Percentiles rank a stretch among this genome's conserved stretches.
phyloP scores from a whole-genome alignment of 2,329 filamentous ascomycete species.

The Sarocladium kiliense region DNA sequence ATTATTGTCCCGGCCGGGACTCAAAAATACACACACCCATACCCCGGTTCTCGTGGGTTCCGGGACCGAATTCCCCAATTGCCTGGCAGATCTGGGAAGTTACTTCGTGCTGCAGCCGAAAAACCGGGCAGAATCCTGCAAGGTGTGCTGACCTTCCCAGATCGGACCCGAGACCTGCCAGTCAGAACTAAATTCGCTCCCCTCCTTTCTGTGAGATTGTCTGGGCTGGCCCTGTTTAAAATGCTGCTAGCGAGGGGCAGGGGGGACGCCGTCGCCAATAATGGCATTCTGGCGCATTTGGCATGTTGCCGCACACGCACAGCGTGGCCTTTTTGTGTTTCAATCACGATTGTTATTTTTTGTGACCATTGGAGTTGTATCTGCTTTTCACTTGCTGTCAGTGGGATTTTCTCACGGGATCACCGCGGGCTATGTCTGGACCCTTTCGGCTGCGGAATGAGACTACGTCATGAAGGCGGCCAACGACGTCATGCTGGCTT shows the following conservation, averaged over 20 bases:
- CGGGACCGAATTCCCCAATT: not conserved
- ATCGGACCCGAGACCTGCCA: not conserved
- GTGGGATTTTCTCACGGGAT: not conserved
- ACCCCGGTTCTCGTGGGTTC: too few species aligned
- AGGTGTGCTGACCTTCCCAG: not conserved
- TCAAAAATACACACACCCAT: too few species aligned
- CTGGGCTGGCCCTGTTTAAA: not conserved
- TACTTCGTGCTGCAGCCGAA: not conserved
- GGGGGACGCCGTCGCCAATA: not conserved
- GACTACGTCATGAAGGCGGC: conserved; percentile 7
- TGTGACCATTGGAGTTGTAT: too few species aligned
- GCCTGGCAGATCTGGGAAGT: not conserved
- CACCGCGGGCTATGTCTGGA: not conserved
- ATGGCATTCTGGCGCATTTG: conserved; percentile 4
- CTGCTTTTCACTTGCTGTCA: too few species aligned
- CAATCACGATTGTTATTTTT: not conserved
- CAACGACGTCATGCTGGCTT: conserved; percentile 3
- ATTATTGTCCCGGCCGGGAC: too few species aligned
- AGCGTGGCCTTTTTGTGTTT: not conserved
- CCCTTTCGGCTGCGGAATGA: not conserved
- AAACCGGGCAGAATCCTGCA: not conserved
- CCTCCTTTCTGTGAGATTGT: not conserved
- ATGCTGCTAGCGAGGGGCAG: not conserved
- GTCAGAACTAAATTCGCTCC: conserved; percentile 1
- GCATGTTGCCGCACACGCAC: not conserved